phyloP scores from a whole-genome alignment of 73 alveolate species.

The Tetrahymena thermophila region DNA sequence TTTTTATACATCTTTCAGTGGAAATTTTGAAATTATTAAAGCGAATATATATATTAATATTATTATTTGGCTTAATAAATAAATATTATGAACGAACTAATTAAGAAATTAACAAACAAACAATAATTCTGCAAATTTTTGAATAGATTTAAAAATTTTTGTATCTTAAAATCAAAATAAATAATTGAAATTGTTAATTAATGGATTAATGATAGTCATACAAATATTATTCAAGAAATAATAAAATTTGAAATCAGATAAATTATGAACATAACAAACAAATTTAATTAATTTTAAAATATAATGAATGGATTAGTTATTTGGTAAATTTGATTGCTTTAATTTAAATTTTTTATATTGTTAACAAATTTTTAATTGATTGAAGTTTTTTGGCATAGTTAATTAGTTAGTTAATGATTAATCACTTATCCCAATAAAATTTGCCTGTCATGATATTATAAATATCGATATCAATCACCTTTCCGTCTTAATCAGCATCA shows the following conservation, averaged over 20 bases:
- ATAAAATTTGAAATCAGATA: neutral
- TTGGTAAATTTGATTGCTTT: no score
- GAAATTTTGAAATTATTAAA: neutral
- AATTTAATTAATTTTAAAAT: no score
- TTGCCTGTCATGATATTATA: conserved; percentile 51
- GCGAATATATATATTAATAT: neutral
- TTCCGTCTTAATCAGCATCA: conserved; percentile 42
- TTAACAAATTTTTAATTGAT: no score
- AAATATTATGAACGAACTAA: neutral
- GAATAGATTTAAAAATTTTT: neutral
- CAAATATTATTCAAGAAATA: neutral
- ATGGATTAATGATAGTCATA: neutral
- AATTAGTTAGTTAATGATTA: no score
- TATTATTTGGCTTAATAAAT: neutral
- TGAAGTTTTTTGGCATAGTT: no score
- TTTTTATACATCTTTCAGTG: neutral
- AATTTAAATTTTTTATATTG: no score
- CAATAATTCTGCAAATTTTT: neutral
- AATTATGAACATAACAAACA: no score
- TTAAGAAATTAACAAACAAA: neutral
- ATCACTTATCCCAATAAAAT: neutral
- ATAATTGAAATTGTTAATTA: neutral
- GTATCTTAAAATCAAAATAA: neutral
- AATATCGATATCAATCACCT: conserved; percentile 78
- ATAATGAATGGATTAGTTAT: neutral